A percentile compares a stretch with the other conserved stretches of the same genome.
phyloP scores from a whole-genome alignment of 2,329 filamentous ascomycete species.

The Coniochaeta pulveracea region DNA sequence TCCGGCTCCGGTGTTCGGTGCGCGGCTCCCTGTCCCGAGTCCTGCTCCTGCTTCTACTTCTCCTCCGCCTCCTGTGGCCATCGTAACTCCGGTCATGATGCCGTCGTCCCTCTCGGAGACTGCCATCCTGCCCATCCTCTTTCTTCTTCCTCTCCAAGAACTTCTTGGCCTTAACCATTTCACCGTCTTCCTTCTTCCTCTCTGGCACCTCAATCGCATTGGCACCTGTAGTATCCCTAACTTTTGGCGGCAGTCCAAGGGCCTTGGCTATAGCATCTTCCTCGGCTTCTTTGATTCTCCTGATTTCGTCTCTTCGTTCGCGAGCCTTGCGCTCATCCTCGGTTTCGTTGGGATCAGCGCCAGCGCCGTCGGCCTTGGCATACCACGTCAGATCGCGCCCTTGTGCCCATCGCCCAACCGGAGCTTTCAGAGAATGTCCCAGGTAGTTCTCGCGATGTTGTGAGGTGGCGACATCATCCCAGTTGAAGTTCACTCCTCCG shows the following conservation, averaged over 20 bases:
- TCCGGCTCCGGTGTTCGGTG: constrained; percentile 14
- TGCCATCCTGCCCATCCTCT: constrained; percentile 13
- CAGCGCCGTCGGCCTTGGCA: constrained; percentile 40
- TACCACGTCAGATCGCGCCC: constrained; percentile 58
- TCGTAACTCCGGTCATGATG: constrained; percentile 12
- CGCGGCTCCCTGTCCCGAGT: constrained; percentile 11
- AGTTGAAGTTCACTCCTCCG: constrained; percentile 91
- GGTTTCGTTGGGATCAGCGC: constrained; percentile 40
- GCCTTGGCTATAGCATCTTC: constrained; percentile 81
- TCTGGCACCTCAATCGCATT: constrained; percentile 58
- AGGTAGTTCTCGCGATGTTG: constrained; percentile 82
- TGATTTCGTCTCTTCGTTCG: constrained; percentile 65
- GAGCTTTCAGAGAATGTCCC: constrained; percentile 83
- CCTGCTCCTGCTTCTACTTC: constrained; percentile 17
- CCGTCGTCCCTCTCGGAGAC: too few relatives aligned
- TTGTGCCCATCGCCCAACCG: constrained; percentile 86
- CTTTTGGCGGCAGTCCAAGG: constrained; percentile 64
- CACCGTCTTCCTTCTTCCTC: constrained; percentile 21
- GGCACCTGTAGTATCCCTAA: constrained; percentile 43
- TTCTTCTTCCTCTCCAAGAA: constrained; percentile 5
- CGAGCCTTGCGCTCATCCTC: constrained; percentile 46
- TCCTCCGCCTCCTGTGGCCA: constrained; percentile 20
- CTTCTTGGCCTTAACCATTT: constrained; percentile 6
- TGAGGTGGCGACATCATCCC: constrained; percentile 85
- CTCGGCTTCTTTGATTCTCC: constrained; percentile 78